phyloP scores from a whole-genome alignment of 768 basidiomycete species.

The Dacryopinax primogenitus region DNA sequence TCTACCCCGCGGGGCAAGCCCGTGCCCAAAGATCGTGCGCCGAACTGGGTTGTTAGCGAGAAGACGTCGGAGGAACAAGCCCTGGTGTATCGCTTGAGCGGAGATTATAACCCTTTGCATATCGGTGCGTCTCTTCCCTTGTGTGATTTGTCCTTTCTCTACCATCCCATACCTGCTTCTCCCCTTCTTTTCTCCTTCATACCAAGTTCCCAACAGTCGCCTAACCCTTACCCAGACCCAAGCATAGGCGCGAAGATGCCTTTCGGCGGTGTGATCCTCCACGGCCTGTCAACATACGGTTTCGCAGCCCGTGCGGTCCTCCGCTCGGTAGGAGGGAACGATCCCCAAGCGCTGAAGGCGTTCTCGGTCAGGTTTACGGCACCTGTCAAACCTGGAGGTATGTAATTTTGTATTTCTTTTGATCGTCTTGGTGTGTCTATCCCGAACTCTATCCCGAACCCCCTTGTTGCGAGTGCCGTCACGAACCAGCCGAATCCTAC shows the following conservation, averaged over 20 bases:
- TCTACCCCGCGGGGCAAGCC: constrained; percentile 48
- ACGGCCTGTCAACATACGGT: constrained; percentile 71
- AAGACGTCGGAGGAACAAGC: constrained; percentile 54
- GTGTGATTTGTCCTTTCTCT: too few species aligned
- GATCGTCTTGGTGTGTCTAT: too few species aligned
- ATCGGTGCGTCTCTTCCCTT: constrained; percentile 52
- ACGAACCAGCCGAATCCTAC: too few species aligned
- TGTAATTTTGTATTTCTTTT: too few species aligned
- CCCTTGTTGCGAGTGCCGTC: too few species aligned
- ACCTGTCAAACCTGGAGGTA: constrained; percentile 65
- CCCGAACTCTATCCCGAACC: too few species aligned
- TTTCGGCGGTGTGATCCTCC: constrained; percentile 75
- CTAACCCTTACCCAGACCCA: constrained; percentile 42
- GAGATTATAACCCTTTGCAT: constrained; percentile 70
- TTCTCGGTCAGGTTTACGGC: constrained; percentile 69
- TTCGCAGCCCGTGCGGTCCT: constrained; percentile 70
- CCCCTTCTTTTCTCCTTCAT: too few species aligned
- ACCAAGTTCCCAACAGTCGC: not conserved
- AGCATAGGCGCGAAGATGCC: constrained; percentile 55
- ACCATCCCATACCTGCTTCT: not conserved
- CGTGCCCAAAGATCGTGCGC: constrained; percentile 45
- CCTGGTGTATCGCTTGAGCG: constrained; percentile 55
- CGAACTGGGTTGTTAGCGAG: constrained; percentile 50
- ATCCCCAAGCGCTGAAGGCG: constrained; percentile 48
- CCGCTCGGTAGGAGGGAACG: constrained; percentile 44